Base-by-base conservation (phyloP, 176 grass and related monocot species). In the Guadua angustifolia region DNA sequence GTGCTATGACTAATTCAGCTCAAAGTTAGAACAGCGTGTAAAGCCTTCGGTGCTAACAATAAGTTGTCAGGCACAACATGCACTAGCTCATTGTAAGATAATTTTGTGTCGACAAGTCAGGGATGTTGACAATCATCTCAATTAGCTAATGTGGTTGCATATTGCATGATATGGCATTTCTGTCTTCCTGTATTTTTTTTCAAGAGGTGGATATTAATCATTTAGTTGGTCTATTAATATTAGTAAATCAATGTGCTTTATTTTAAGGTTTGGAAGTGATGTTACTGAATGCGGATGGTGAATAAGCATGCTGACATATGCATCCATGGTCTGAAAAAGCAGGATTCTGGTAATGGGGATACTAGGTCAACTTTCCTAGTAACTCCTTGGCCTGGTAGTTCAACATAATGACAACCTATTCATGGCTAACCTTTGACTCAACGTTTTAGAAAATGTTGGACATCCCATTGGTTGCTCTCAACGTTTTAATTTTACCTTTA, bases 101-200 rank as follows among this genome's bases (percentile, higher is more conserved):
- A 46, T 47, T 64, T 64, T 73, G 57, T 57, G 71, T 58, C 22
- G 38, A 35, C 7, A 73, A 72, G 25, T 43, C 46, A 73, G 47
- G 39, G 50, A 38, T 79, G 25, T 84, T 72, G 46, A n/a, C 46
- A 66, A 59, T 84, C 68, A 49, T 63, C 57, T 63, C 66, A 43
- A 43, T 43, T 43, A 73, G 6, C 42, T 88, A 79, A 55, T 45
- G 61, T 2, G 42, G 46, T 25, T 83, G 33, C 1, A n/a, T 56
- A 44, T 78, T 35, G 17, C 67, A 52, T 16, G 39, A 64, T 73
- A 19, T 33, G 35, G 3, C 74, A 64, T 70, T 82, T 88, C 44
- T 53, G 14, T 71, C n/a, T 79, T 38, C 65, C 36, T 18, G 45
- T 33, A 71, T 4, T 71, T 88, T 71, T 88, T 36, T 29, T 52